phyloP scores from a whole-genome alignment of 148 eudicot genomes.

The Spergularia marina region DNA sequence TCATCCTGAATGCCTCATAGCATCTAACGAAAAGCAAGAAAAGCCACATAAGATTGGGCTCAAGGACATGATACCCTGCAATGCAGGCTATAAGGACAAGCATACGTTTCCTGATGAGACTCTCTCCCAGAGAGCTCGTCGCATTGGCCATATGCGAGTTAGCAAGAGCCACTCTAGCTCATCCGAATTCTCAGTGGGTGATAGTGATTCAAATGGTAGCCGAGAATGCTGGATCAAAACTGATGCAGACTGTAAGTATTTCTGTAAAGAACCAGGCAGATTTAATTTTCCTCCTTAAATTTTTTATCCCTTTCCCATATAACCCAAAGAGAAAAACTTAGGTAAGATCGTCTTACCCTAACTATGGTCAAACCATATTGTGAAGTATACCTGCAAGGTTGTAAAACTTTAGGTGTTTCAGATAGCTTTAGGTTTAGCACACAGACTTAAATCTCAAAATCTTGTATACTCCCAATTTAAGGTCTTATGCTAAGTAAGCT shows the following conservation, averaged over 20 bases:
- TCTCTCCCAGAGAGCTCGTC: constrained; percentile 33
- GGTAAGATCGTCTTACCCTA: too few relatives aligned
- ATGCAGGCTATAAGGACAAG: constrained; percentile 33
- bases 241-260: constrained; percentile 72
- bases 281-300: not conserved
- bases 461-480: too few relatives aligned
- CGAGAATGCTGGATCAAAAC: constrained; percentile 78
- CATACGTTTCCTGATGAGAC: constrained; percentile 33
- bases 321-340: not conserved
- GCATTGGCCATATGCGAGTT: constrained; percentile 31
- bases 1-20: constrained; percentile 63
- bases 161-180: constrained; percentile 36
- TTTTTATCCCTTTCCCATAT: not conserved
- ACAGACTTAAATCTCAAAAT: too few relatives aligned
- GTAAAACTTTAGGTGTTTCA: too few relatives aligned
- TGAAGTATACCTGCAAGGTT: not conserved
- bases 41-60: constrained; percentile 34
- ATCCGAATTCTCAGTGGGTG: constrained; percentile 30
- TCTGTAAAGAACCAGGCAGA: not conserved
- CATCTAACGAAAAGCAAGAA: constrained; percentile 33
- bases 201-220: constrained; percentile 42
- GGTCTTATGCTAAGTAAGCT: too few relatives aligned
- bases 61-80: constrained; percentile 33
- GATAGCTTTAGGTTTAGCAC: too few relatives aligned
- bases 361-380: not conserved